Evolutionary conservation across 805 yeast genomes (phyloP).

Genomic region (Saccharomycopsis olivae): DNA sequence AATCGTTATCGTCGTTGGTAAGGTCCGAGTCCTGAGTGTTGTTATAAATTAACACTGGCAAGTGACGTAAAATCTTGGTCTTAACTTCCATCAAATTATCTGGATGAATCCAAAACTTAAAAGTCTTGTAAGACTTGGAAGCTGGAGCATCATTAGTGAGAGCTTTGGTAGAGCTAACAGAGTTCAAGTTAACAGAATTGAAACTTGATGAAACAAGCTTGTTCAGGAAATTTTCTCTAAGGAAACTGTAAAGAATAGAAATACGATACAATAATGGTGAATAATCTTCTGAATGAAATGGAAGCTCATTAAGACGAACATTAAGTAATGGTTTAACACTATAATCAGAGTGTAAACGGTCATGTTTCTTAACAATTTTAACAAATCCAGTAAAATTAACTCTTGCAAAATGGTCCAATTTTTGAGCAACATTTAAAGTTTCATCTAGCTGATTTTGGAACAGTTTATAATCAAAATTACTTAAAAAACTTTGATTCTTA

Average conservation of each 20-base stretch:
- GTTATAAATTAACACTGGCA: conserved; percentile 79
- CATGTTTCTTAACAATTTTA: conserved; percentile 93
- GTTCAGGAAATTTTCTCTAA: conserved; percentile 57
- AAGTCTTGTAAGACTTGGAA: conserved; percentile 40
- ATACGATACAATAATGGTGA: conserved; percentile 80
- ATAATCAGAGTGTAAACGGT: conserved; percentile 75
- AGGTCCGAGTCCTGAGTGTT: conserved; percentile 36
- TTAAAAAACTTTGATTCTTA: conserved; percentile 21
- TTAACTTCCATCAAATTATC: conserved; percentile 95
- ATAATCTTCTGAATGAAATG: conserved; percentile 91
- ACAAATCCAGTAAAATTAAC: conserved; percentile 90
- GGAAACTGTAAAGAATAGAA: conserved; percentile 68
- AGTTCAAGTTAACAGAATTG: conserved; percentile 27
- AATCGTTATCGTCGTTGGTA: conserved; percentile 41
- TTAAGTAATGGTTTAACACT: conserved; percentile 86
- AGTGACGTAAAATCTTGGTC: conserved; percentile 85
- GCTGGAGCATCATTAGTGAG: conserved; percentile 26
- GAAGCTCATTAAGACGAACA: conserved; percentile 77
- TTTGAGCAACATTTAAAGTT: conserved; percentile 63
- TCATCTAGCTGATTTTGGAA: conserved; percentile 69
- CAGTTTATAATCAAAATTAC: conserved; percentile 41
- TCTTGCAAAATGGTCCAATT: conserved; percentile 82
- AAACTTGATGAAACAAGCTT: conserved; percentile 22
- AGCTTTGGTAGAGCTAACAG: conserved; percentile 24
- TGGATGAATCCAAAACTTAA: conserved; percentile 95